Base-by-base conservation (phyloP, 73 alveolate genomes). In the Stentor coeruleus region DNA sequence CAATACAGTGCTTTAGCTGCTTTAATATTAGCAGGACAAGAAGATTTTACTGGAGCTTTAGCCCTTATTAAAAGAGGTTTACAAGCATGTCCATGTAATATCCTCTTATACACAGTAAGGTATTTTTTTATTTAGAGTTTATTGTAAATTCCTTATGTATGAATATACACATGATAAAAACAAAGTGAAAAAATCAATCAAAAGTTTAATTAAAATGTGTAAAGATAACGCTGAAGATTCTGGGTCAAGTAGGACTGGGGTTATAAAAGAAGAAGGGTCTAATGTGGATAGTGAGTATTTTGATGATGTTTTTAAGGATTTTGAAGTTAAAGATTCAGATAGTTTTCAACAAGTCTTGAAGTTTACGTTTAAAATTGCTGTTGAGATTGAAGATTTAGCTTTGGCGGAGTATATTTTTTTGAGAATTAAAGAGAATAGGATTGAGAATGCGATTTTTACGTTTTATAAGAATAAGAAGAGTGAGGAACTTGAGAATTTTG, bases 281-380 rank as follows among this genome's bases (percentile, higher is more conserved):
- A 66, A 66, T 66, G n/a, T 31, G 20, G 79, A 66, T 26, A 20
- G 15, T 2, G 79, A 66, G n/a, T 20, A 31, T 40, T 66, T 26
- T 1, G 40, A 66, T 28, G 79, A 66, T 66, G 39, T 66, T 31
- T 20, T 66, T 33, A 66, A 2, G 37, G n/a, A 20, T 20, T 20
- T 31, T 33, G 79, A 20, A 40, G 33, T 20, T 26, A 66, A 66
- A 20, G 11, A 20, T 40, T 28, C n/a, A 28, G 40, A 20, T 1
- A 66, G 33, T 66, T 66, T 33, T 66, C 79, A 66, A 2, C 79
- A 66, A 66, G 79, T 40, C 11, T 31, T 66, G n/a, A 66, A 31
- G 33, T 40, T 66, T 66, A 15, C 79, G 26, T 66, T 66, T 66
- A 31, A 66, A 66, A 31, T 31, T 33, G 79, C 79, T 26, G n/a